phyloP scores from a whole-genome alignment of 306 rosid species.

The Rosa rugosa region DNA sequence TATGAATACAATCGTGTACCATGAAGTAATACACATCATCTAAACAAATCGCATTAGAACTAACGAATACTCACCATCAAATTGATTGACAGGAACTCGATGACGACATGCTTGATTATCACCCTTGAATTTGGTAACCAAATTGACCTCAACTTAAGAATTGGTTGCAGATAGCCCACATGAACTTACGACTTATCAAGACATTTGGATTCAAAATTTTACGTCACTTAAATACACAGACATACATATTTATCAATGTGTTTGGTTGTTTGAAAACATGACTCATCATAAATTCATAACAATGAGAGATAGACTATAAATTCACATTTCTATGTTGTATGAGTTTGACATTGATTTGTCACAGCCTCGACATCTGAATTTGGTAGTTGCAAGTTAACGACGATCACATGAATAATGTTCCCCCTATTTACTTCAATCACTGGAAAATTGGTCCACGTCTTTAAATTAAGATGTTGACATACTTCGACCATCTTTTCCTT shows the following conservation, averaged over 20 bases:
- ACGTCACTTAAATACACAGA: neutral
- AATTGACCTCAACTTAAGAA: neutral
- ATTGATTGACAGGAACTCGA: neutral
- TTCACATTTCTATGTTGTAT: slow-evolving; percentile 19
- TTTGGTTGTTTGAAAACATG: neutral
- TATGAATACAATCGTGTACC: neutral
- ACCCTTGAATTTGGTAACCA: neutral
- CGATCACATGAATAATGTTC: slow-evolving; percentile 96
- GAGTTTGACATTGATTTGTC: slow-evolving; percentile 56
- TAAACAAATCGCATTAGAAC: neutral
- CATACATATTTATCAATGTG: neutral
- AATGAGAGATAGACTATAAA: neutral
- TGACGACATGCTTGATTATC: neutral
- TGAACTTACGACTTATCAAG: neutral
- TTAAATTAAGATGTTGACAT: slow-evolving; percentile 71
- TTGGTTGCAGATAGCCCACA: neutral
- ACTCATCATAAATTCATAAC: neutral
- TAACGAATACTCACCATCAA: neutral
- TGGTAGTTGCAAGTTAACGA: slow-evolving; percentile 84
- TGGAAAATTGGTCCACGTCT: slow-evolving; percentile 71
- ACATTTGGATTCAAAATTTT: neutral
- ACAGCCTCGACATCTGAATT: slow-evolving; percentile 53
- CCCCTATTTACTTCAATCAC: slow-evolving; percentile 87
- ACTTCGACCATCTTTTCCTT: slow-evolving; percentile 18
- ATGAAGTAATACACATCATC: neutral